phyloP scores from a whole-genome alignment of 805 yeast genomes.

The Cyberlindnera saturnus region DNA sequence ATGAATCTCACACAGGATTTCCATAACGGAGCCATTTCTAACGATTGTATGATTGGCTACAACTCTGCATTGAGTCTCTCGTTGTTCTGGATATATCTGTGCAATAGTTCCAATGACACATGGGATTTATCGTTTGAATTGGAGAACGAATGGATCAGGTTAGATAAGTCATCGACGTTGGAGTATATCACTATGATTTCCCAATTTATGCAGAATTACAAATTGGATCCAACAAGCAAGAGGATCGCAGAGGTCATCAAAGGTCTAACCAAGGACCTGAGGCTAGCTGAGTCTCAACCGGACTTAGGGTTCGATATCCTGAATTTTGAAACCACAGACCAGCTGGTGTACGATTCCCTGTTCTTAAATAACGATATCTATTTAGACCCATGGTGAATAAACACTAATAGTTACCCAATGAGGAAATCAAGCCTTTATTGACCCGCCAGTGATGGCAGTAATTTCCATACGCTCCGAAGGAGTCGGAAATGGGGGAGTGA shows the following conservation, averaged over 20 bases:
- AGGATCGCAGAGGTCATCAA: conserved; percentile 37
- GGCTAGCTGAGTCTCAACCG: conserved; percentile 27
- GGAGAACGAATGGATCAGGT: background rate
- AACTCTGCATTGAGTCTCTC: conserved; percentile 37
- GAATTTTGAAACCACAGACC: conserved; percentile 17
- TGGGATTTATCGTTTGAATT: conserved; percentile 6
- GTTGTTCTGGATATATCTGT: conserved; percentile 31
- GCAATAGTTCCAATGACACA: conserved; percentile 19
- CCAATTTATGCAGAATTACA: conserved; percentile 19
- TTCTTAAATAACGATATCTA: conserved; percentile 23
- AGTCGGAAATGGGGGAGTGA: too few species aligned
- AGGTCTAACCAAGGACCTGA: conserved; percentile 36
- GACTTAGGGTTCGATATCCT: conserved; percentile 17
- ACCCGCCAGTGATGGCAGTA: too few species aligned
- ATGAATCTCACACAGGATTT: conserved; percentile 29
- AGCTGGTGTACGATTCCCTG: conserved; percentile 17
- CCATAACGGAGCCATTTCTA: conserved; percentile 39
- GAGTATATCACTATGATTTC: conserved; percentile 18
- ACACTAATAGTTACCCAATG: background rate
- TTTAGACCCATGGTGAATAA: conserved; percentile 8
- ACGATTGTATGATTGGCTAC: conserved; percentile 39
- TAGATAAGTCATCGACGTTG: conserved; percentile 18
- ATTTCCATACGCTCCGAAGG: too few species aligned
- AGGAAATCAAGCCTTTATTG: background rate
- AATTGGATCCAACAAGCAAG: conserved; percentile 36